Base-by-base conservation (phyloP, 306 rosid genomes). In the Quercus cerris region DNA sequence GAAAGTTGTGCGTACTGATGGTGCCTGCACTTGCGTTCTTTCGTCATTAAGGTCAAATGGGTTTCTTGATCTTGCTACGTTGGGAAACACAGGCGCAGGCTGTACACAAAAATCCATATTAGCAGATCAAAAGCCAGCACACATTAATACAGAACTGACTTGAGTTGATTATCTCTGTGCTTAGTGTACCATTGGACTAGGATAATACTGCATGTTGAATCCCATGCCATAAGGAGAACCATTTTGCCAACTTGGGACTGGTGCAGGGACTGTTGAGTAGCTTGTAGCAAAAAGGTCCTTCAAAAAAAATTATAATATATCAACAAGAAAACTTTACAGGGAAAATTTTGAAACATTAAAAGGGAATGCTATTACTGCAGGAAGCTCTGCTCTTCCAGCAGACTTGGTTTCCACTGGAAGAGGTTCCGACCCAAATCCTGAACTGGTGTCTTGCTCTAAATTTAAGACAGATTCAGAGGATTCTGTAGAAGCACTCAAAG, bases 261-360 rank as follows among this genome's bases (percentile, higher is more conserved):
- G 85, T 74, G 89, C 84, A 58, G 85, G 83, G 44, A 74, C 70
- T 44, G 87, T 68, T 77, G 81, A 49, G 84, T 74, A 93, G 83
- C 77, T 78, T 81, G 84, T 4, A 55, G 93, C 70, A 68, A 95
- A 95, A 75, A 90, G 92, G 81, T 91, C 94, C 99, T 95, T 92
- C 84, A 86, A 19, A 80, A 70, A 33, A 70, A 74, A 35, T 67
- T 13, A 67, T 56, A 27, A 61, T 64, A 76, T 41, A 78, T 74
- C 27, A 82, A 67, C 28, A 63, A 52, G 49, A 35, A 9, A 44
- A 70, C 22, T 22, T 14, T 35, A 4, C 3, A 55, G 77, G 64
- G 30, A 76, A 68, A 30, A 51, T 22, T 54, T 20, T 54, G 68
- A 84, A 66, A 77, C 18, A 56, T 74, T 70, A 71, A 8, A 44